These are phyloP conservation scores for Leptographium procerum DNA, from an alignment of 2,329 filamentous ascomycete species.

Conservation along the genomic window DNA sequence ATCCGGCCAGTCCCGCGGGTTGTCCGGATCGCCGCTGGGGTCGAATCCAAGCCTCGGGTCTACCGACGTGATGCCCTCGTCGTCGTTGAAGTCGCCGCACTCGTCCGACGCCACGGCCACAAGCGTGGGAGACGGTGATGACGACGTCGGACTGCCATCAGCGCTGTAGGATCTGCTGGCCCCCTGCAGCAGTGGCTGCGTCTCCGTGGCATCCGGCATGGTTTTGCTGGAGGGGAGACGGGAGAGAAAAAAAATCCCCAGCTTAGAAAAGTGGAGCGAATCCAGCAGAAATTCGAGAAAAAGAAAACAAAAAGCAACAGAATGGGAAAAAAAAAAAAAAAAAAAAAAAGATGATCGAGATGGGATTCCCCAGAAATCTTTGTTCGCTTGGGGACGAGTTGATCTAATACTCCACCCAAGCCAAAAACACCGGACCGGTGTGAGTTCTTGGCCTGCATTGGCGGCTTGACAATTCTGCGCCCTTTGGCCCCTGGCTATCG, in stretches of 20 bases:
- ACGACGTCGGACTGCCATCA: background rate
- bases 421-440: too few relatives aligned
- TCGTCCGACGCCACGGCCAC: background rate
- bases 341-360: background rate
- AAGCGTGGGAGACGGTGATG: background rate
- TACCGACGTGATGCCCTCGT: background rate
- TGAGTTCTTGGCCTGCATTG: background rate
- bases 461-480: background rate
- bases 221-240: background rate
- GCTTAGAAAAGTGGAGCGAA: background rate
- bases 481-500: background rate
- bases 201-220: slow-evolving; percentile 2
- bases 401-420: background rate
- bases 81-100: background rate
- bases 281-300: too few relatives aligned
- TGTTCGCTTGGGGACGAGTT: background rate
- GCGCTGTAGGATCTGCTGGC: background rate
- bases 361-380: background rate
- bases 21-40: slow-evolving; percentile 27
- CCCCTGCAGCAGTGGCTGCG: slow-evolving; percentile 5
- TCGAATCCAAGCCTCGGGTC: background rate
- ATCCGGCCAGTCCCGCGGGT: slow-evolving; percentile 41
- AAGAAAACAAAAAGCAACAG: too few relatives aligned
- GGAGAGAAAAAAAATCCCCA: background rate
- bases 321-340: background rate